Evolutionary conservation across 129 eudicot genomes (phyloP), one percentile per base, ranked within the genome.

Genomic region (Scalesia atractyloides): DNA sequence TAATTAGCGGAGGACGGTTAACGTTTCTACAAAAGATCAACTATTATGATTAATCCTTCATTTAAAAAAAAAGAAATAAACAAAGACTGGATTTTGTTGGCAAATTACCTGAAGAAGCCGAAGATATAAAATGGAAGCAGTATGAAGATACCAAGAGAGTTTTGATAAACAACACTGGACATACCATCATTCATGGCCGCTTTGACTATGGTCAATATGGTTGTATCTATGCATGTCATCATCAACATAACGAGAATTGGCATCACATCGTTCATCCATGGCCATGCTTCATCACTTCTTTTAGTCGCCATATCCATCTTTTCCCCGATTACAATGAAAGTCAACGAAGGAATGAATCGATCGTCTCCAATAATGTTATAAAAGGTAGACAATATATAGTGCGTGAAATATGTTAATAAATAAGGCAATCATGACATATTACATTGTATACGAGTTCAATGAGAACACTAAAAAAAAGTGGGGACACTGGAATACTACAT

Each of bases 171-270:
- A 26, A 86, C 65, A 50, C 69, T 80, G 46, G 74, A 69, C 81
- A 85, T 63, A 26, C 87, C 87, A 47, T 4, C 52, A 44, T 68
- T 61, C 82, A 79, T 79, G 53, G 87, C 87, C 14, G 84, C 81
- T 76, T 85, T 85, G 67, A 26, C 49, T 30, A 83, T 19, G 9
- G 84, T 83, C 14, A 41, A 13, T 39, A 46, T 14, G 0, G 77
- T 74, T 58, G 73, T 78, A 49, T 80, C 82, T 20, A 54, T 16
- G 34, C 75, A 75, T 62, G 72, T 76, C 63, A 68, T 49, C 52
- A 71, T 36, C 66, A 84, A 50, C 87, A 84, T 84, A 33, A 54
- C 46, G 57, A 46, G 64, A 48, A 74, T 56, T 10, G 81, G 87
- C 61, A 65, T 51, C 34, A 57, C 64, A 4, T 72, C 69, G 11